phyloP scores from a whole-genome alignment of 2,329 filamentous ascomycete genomes.

The Monosporascus cannonballus region DNA sequence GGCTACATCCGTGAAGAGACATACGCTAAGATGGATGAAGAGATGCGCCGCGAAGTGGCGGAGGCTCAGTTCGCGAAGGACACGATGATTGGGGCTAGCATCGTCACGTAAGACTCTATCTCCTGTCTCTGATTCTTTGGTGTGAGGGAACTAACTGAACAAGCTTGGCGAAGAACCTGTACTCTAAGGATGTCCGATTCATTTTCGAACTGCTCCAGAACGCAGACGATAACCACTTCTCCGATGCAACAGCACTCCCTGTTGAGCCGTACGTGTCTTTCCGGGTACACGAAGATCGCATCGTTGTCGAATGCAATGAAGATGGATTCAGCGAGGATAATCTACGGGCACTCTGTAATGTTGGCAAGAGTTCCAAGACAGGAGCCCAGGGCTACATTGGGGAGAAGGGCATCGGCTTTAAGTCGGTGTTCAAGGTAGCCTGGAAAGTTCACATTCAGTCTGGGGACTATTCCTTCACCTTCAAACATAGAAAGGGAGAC shows the following conservation, averaged over 20 bases:
- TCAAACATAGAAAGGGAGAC: slow-evolving; percentile 31
- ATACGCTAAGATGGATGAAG: slow-evolving; percentile 2
- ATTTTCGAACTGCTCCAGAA: slow-evolving; percentile 50
- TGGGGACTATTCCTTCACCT: slow-evolving; percentile 36
- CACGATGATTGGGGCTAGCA: slow-evolving; percentile 11
- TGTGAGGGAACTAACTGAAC: neutral
- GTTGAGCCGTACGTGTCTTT: slow-evolving; percentile 28
- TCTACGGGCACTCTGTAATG: slow-evolving; percentile 38
- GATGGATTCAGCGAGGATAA: slow-evolving; percentile 37
- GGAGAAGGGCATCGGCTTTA: slow-evolving; percentile 46
- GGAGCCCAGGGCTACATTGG: slow-evolving; percentile 36
- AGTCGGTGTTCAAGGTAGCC: slow-evolving; percentile 43
- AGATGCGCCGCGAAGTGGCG: slow-evolving; percentile 7
- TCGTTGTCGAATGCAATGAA: slow-evolving; percentile 46
- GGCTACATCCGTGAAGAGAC: slow-evolving; percentile 14
- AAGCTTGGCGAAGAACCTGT: slow-evolving; percentile 36
- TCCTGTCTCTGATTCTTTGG: neutral
- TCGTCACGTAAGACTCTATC: slow-evolving; percentile 15
- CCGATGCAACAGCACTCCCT: slow-evolving; percentile 8
- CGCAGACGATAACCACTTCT: slow-evolving; percentile 44
- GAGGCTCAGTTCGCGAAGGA: slow-evolving; percentile 12
- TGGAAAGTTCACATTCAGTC: slow-evolving; percentile 39
- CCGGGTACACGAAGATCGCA: slow-evolving; percentile 25
- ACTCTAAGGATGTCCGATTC: slow-evolving; percentile 38
- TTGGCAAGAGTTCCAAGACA: slow-evolving; percentile 40